Base-by-base conservation (phyloP, 2,329 filamentous ascomycete species). In the Microsporum ferrugineum region DNA sequence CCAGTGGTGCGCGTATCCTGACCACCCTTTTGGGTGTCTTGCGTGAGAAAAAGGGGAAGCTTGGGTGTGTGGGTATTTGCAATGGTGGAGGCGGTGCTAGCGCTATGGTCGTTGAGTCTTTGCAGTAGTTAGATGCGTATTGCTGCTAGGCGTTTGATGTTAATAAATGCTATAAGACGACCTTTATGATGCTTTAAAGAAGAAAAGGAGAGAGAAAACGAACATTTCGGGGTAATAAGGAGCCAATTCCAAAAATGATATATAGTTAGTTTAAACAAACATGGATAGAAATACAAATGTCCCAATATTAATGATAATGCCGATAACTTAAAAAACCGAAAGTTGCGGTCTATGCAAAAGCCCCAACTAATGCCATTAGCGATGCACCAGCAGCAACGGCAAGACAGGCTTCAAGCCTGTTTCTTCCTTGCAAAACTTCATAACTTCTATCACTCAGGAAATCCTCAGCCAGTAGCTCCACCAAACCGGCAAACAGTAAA, bases 71-170 rank as follows among this genome's bases (percentile, higher is more conserved):
- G 43, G 94, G 89, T 71, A 97, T 99, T 72, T 99, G 94, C 85
- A 99, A 99, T 76, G 94, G 94, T 66, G 94, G 94, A 62, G 94
- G 94, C 69, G 94, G 94, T 73, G 94, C 94, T 63, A 95, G 89
- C 70, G 94, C 94, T 62, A 79, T 99, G 67, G 89, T 99, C 65
- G 84, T 99, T 70, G 94, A 99, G 81, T 75, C 72, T 55, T 67
- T 79, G 64, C 69, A 73, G 61, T 77, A 70, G 71, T 41, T 57
- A 8, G 10, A 43, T n/a, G n/a, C 14, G 14, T 10, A 12, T 45
- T 34, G n/a, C 31, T 31, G 31, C 10, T 34, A 6, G 31, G n/a
- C n/a, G 3, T 34, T 34, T 29, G 14, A 31, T 23, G 6, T 55
- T 36, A 55, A 29, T 55, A 31, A 55, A 36, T 55, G 31, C n/a